Evolutionary conservation across 2,329 filamentous ascomycete genomes (phyloP).

Genomic region (Cordyceps cateniannulata): DNA sequence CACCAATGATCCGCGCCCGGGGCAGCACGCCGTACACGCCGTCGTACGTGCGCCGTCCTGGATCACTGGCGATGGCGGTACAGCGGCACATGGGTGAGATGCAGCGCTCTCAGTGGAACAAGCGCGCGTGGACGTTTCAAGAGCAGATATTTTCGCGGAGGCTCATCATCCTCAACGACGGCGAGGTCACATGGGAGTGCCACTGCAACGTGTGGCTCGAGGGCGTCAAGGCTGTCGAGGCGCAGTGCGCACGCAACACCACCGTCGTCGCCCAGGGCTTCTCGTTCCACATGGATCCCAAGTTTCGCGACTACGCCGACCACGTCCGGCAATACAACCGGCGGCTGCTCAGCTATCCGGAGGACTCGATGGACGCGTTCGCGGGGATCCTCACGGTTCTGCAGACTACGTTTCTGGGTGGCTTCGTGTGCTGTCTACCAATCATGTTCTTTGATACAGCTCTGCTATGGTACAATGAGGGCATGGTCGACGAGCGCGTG

Average conservation of each 20-base stretch:
- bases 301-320: neutral
- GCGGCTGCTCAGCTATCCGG: slow-evolving; percentile 8
- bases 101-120: slow-evolving; percentile 4
- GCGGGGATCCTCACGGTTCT: slow-evolving; percentile 12
- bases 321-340: slow-evolving; percentile 11
- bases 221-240: slow-evolving; percentile 7
- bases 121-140: slow-evolving; percentile 11
- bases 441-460: slow-evolving; percentile 13
- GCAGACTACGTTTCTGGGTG: slow-evolving; percentile 6
- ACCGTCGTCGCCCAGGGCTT: slow-evolving; percentile 5
- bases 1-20: neutral
- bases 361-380: slow-evolving; percentile 11
- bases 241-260: slow-evolving; percentile 8
- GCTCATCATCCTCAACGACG: slow-evolving; percentile 5
- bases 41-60: slow-evolving; percentile 4
- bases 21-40: neutral
- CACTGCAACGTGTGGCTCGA: slow-evolving; percentile 14
- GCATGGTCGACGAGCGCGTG: neutral
- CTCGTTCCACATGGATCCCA: slow-evolving; percentile 2
- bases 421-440: slow-evolving; percentile 13
- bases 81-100: neutral
- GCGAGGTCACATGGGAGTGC: slow-evolving; percentile 9
- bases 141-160: slow-evolving; percentile 11
- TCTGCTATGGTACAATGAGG: slow-evolving; percentile 12
- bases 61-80: neutral